Evolutionary conservation across 2,329 filamentous ascomycete genomes (phyloP).

Genomic region (Tolypocladium paradoxum): DNA sequence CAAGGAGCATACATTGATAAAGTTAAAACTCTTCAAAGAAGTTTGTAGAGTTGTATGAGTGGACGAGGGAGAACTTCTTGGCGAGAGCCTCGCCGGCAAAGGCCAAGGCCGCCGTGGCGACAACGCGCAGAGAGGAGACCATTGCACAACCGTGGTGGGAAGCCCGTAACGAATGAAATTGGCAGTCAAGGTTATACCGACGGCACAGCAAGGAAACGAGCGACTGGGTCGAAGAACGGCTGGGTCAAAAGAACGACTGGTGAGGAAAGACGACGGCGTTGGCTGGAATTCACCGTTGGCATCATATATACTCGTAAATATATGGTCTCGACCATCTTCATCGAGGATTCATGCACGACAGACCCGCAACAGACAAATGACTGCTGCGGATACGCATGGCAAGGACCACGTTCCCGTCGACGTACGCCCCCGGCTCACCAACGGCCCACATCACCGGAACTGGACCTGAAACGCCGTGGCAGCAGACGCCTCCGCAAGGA

Average conservation of each 20-base stretch:
- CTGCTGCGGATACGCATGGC: no score
- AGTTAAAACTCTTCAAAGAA: constrained; percentile 37
- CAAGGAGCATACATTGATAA: constrained; percentile 22
- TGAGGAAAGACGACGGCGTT: background rate
- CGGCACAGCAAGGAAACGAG: background rate
- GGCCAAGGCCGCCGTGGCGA: constrained; percentile 27
- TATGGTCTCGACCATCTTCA: background rate
- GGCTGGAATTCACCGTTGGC: background rate
- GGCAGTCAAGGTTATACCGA: background rate
- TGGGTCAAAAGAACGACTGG: no score
- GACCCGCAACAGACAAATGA: no score
- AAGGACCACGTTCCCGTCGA: no score
- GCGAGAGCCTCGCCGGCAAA: constrained; percentile 21
- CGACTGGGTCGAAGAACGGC: background rate
- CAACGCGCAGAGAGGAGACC: constrained; percentile 28
- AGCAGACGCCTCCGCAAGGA: no score
- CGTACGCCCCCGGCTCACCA: no score
- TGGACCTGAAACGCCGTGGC: no score
- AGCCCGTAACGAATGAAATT: background rate
- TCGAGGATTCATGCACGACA: background rate
- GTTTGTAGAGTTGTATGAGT: constrained; percentile 29
- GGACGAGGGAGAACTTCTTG: constrained; percentile 24
- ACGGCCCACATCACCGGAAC: background rate
- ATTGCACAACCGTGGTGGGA: no score
- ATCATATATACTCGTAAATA: background rate